A percentile compares a stretch with the other conserved stretches of the same genome.
Conservation (phyloP, 1,284 basidiomycete species). For the Irpex lacteus region DNA sequence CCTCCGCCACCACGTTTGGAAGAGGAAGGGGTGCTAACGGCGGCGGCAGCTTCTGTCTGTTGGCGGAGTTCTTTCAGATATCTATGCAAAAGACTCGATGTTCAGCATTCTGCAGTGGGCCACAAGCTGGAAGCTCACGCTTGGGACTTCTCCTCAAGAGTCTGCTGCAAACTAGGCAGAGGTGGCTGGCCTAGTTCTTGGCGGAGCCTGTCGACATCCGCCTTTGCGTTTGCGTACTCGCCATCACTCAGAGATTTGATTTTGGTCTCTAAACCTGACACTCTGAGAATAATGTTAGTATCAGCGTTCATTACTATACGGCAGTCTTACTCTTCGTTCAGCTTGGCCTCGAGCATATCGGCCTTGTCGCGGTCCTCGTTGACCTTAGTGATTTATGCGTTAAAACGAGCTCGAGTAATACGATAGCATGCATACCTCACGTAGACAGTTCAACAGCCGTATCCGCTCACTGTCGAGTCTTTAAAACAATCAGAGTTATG, state of each 20-base stretch:
- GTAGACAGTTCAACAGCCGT: constrained; percentile 59
- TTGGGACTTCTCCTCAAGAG: constrained; percentile 69
- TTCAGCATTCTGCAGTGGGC: not conserved
- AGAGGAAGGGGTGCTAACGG: constrained; percentile 11
- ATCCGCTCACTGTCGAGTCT: constrained; percentile 74
- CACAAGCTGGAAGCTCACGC: constrained; percentile 43
- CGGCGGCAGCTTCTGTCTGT: constrained; percentile 22
- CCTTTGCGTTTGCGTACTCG: constrained; percentile 69
- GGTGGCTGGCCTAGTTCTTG: constrained; percentile 72
- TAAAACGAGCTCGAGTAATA: too few relatives aligned
- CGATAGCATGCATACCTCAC: constrained; percentile 43
- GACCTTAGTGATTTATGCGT: too few relatives aligned
- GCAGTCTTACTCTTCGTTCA: constrained; percentile 58
- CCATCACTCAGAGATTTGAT: constrained; percentile 67
- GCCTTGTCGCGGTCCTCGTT: constrained; percentile 79
- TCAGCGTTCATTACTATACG: not conserved
- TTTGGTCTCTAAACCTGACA: constrained; percentile 58
- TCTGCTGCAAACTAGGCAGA: constrained; percentile 64
- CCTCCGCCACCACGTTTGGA: constrained; percentile 11
- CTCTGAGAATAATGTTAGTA: constrained; percentile 32
- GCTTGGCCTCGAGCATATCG: constrained; percentile 48
- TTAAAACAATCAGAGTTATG: not conserved
- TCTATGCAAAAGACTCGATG: constrained; percentile 16
- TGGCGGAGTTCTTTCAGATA: constrained; percentile 38
- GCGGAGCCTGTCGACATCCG: constrained; percentile 69